Evolutionary conservation across 129 eudicot species (phyloP).

Genomic region (Chrysanthemum lavandulifolium): DNA sequence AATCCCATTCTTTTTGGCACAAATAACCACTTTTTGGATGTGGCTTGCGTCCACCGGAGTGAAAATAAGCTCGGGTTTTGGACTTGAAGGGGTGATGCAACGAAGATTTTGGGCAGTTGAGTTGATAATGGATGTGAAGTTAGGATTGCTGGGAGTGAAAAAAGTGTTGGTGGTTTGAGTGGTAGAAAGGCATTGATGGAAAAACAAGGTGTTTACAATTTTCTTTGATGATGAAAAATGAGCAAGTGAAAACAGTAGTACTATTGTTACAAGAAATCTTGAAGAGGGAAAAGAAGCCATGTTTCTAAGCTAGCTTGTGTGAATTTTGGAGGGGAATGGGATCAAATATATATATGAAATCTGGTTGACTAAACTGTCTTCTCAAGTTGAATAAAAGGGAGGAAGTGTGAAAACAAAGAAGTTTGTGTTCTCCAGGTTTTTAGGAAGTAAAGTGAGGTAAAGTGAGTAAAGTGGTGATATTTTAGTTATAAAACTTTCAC

Average conservation of each 20-base stretch:
- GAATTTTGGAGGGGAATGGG: too few species aligned
- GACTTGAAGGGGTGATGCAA: slow-evolving; percentile 32
- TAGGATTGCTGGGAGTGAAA: slow-evolving; percentile 27
- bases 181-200: slow-evolving; percentile 29
- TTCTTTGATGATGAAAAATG: slow-evolving; percentile 21
- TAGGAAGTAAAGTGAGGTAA: too few species aligned
- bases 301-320: too few species aligned
- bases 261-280: too few species aligned
- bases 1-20: slow-evolving; percentile 32
- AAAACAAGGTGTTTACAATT: slow-evolving; percentile 13
- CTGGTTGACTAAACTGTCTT: too few species aligned
- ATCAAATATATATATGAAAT: too few species aligned
- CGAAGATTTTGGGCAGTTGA: slow-evolving; percentile 30
- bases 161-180: slow-evolving; percentile 18
- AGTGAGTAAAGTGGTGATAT: too few species aligned
- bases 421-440: too few species aligned
- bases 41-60: slow-evolving; percentile 32
- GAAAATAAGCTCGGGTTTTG: slow-evolving; percentile 35
- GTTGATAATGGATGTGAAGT: slow-evolving; percentile 23
- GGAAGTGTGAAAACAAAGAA: too few species aligned
- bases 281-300: too few species aligned
- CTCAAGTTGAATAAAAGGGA: too few species aligned
- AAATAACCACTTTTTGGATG: slow-evolving; percentile 9
- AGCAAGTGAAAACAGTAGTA: slow-evolving; percentile 7
- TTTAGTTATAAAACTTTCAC: too few species aligned